Evolutionary conservation across 2,329 filamentous ascomycete genomes (phyloP).

Genomic region (Coniochaeta sp.): DNA sequence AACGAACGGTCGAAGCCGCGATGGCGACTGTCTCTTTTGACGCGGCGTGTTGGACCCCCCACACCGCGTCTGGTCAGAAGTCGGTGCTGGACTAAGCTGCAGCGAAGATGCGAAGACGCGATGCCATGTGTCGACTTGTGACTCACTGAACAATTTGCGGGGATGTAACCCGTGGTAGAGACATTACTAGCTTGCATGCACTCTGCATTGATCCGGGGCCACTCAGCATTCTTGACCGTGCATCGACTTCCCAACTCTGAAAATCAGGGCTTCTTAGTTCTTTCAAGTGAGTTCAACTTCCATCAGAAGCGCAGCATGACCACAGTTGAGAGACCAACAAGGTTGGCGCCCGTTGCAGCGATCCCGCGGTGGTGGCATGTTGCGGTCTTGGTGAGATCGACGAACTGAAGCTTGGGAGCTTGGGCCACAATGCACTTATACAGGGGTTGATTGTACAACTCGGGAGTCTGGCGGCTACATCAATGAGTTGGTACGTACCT

Average conservation of each 20-base stretch:
- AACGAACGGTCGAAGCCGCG: background rate
- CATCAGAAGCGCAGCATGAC: constrained; percentile 5
- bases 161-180: constrained; percentile 16
- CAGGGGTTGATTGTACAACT: background rate
- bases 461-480: background rate
- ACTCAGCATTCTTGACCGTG: constrained; percentile 11
- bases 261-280: constrained; percentile 4
- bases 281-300: constrained; percentile 7
- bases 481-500: no score
- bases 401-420: no score
- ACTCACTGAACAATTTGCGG: constrained; percentile 14
- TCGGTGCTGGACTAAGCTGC: background rate
- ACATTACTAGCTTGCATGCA: constrained; percentile 13
- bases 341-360: constrained; percentile 2
- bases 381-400: no score
- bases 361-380: no score
- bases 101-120: background rate
- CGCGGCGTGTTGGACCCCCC: background rate
- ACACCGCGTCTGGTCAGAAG: background rate
- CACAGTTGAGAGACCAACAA: constrained; percentile 3
- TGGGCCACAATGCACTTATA: no score
- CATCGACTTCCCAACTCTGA: constrained; percentile 15
- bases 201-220: constrained; percentile 9
- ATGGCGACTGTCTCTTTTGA: background rate
- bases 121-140: constrained; percentile 24